Conservation (phyloP, 176 grass and related monocot species). For the Olyra latifolia region DNA sequence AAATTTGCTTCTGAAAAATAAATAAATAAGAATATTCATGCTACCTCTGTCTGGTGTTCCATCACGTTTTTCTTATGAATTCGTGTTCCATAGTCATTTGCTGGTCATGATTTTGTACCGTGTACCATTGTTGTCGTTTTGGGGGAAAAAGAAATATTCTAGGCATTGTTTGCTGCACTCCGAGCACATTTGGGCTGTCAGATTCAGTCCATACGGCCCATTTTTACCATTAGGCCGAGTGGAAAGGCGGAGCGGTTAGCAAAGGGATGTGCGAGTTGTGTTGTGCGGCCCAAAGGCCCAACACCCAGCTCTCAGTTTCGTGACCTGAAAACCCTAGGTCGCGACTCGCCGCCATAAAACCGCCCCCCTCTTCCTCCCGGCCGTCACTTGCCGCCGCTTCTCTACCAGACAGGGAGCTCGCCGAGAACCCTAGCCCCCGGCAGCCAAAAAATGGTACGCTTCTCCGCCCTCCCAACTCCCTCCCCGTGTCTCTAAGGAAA, state of each 20-base stretch:
- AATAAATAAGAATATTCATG: background rate
- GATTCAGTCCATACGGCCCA: background rate
- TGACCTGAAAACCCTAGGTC: constrained; percentile 25
- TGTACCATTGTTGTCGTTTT: background rate
- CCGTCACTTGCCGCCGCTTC: constrained; percentile 22
- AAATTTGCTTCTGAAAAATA: too few relatives aligned
- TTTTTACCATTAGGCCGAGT: background rate
- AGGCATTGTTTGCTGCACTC: background rate
- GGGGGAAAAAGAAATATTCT: background rate
- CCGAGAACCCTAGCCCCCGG: constrained; percentile 2
- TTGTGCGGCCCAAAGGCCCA: background rate
- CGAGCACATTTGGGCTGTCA: background rate
- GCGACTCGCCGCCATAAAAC: constrained; percentile 10
- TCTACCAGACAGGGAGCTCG: constrained; percentile 8
- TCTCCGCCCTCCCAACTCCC: too few relatives aligned
- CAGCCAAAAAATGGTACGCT: constrained; percentile 49
- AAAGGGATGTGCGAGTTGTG: background rate
- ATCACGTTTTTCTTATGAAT: background rate
- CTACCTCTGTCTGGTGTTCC: background rate
- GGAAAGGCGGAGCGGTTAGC: background rate
- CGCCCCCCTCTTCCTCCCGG: background rate
- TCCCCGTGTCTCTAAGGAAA: background rate
- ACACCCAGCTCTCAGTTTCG: background rate
- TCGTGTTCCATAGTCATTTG: background rate
- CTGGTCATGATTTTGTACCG: background rate